These are phyloP conservation scores for Suhomyces bribrorum DNA, from an alignment of 1,139 yeast genomes.

Conservation along the genomic window DNA sequence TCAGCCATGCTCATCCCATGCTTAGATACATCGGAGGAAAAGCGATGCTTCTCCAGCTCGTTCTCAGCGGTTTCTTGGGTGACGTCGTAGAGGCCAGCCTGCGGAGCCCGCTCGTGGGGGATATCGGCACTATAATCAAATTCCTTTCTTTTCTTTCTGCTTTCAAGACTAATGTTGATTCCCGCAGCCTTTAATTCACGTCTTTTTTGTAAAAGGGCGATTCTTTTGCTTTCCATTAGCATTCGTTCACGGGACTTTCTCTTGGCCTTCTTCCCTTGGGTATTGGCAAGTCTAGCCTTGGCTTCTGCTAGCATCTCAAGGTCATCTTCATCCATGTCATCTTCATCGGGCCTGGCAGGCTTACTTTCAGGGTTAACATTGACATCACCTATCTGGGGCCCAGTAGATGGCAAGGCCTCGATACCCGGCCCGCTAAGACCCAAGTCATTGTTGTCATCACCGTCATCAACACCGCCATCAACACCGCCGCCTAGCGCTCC, in stretches of 20 bases:
- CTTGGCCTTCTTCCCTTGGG: conserved; percentile 94
- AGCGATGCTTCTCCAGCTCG: conserved; percentile 37
- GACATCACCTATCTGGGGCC: conserved; percentile 52
- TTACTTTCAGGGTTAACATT: conserved; percentile 77
- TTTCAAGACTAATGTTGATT: conserved; percentile 54
- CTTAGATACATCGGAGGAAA: conserved; percentile 47
- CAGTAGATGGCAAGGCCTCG: conserved; percentile 52
- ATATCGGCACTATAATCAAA: conserved; percentile 84
- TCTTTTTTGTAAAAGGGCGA: conserved; percentile 77
- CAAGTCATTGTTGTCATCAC: conserved; percentile 32
- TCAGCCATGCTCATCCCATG: conserved; percentile 52
- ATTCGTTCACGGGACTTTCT: conserved; percentile 85
- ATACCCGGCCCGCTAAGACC: conserved; percentile 56
- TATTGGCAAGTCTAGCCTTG: conserved; percentile 84
- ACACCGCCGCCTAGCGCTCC: conserved; percentile 39
- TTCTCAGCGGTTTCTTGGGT: conserved; percentile 54
- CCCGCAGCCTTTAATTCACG: conserved; percentile 89
- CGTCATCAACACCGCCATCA: conserved; percentile 25
- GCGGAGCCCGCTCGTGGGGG: conserved; percentile 76
- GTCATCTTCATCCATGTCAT: conserved; percentile 83
- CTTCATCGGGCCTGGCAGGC: conserved; percentile 81
- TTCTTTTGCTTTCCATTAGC: conserved; percentile 67
- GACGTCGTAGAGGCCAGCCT: conserved; percentile 69
- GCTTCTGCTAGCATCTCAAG: conserved; percentile 93
- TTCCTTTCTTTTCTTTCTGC: conserved; percentile 54